These are phyloP conservation scores for Termitomyces sp. DNA, from an alignment of 768 basidiomycete genomes.

Conservation along the genomic window DNA sequence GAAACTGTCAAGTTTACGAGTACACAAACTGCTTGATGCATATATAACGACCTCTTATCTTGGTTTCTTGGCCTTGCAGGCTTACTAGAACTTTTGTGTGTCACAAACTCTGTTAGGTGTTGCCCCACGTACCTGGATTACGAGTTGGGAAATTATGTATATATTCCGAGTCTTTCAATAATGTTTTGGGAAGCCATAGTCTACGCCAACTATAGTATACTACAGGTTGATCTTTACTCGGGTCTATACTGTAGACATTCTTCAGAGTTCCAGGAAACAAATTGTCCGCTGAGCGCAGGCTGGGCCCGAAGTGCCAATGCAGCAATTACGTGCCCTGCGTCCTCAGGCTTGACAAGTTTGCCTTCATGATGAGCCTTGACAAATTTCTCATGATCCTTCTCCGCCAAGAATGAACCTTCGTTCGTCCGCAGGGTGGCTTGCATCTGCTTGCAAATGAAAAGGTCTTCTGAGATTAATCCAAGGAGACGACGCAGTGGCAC, in stretches of 20 bases:
- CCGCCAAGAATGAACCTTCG: constrained; percentile 54
- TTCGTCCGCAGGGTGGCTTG: constrained; percentile 53
- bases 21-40: no score
- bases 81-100: no score
- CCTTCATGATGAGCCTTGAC: constrained; percentile 56
- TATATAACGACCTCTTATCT: no score
- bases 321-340: constrained; percentile 78
- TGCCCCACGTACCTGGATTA: no score
- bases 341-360: constrained; percentile 73
- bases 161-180: no score
- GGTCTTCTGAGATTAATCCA: background rate
- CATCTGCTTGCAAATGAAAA: constrained; percentile 54
- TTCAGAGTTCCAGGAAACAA: constrained; percentile 78
- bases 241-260: constrained; percentile 57
- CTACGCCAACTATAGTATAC: background rate
- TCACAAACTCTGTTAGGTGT: no score
- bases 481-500: no score
- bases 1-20: no score
- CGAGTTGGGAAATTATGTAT: no score
- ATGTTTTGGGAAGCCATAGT: background rate
- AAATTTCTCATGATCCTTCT: constrained; percentile 57
- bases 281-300: constrained; percentile 66
- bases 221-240: background rate
- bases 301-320: constrained; percentile 67
- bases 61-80: no score